Conservation (phyloP, 352 stramenopile species). For the Pythium dissimile region DNA sequence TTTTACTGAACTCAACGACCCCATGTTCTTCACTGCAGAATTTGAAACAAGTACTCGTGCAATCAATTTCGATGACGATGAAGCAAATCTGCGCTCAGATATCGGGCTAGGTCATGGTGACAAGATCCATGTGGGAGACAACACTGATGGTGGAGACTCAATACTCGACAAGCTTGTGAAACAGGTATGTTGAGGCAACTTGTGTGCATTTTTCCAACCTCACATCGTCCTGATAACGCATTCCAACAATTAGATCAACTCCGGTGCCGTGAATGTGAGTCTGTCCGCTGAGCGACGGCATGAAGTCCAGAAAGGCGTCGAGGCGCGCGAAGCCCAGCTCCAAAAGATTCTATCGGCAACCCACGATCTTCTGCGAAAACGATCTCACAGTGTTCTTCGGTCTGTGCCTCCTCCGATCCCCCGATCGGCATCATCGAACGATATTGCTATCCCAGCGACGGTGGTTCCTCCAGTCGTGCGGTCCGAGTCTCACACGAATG, state of each 20-base stretch:
- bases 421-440: not conserved
- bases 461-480: not conserved
- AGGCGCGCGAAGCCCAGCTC: slow-evolving; percentile 79
- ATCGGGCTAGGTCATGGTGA: slow-evolving; percentile 84
- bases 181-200: slow-evolving; percentile 38
- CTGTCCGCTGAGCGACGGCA: slow-evolving; percentile 80
- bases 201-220: not conserved
- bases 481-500: slow-evolving; percentile 3
- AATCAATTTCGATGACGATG: slow-evolving; percentile 66
- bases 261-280: slow-evolving; percentile 74
- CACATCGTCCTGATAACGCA: not conserved
- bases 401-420: not conserved
- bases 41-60: slow-evolving; percentile 63
- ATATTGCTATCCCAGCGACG: not conserved
- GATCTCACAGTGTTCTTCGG: slow-evolving; percentile 32
- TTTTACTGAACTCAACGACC: too few species aligned
- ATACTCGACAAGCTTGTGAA: slow-evolving; percentile 79
- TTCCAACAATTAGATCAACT: slow-evolving; percentile 61
- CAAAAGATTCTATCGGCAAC: slow-evolving; percentile 82
- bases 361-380: slow-evolving; percentile 76
- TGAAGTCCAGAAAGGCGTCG: slow-evolving; percentile 83
- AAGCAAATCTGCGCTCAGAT: slow-evolving; percentile 69
- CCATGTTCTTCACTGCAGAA: slow-evolving; percentile 29
- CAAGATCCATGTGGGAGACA: slow-evolving; percentile 88
- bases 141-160: slow-evolving; percentile 68